These are phyloP conservation scores for Aspergillus cristatus DNA, from an alignment of 495 filamentous ascomycete species.

Conservation along the genomic window DNA sequence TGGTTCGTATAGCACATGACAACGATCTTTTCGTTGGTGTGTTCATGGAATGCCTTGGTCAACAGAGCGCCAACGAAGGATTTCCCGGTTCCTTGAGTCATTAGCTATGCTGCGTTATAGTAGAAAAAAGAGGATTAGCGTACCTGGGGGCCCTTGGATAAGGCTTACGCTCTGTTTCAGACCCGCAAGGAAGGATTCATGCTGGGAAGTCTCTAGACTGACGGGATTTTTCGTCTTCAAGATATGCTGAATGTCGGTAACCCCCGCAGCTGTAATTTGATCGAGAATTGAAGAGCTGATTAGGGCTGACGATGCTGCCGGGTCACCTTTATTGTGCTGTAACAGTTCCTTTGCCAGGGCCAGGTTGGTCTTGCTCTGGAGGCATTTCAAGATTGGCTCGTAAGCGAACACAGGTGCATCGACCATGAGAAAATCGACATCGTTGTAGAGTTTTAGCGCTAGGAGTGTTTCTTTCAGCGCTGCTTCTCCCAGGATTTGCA, in stretches of 20 bases:
- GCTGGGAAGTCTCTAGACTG: conserved; percentile 50
- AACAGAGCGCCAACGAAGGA: conserved; percentile 66
- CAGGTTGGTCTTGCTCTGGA: conserved; percentile 48
- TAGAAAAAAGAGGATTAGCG: background rate
- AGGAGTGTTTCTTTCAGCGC: conserved; percentile 33
- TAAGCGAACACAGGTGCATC: conserved; percentile 63
- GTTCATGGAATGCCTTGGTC: conserved; percentile 47
- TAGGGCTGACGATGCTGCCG: conserved; percentile 11
- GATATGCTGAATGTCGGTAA: conserved; percentile 16
- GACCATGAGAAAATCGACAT: conserved; percentile 44
- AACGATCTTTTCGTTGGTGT: conserved; percentile 45
- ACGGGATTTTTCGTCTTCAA: conserved; percentile 22
- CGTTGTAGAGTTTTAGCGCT: conserved; percentile 21
- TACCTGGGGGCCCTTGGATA: conserved; percentile 73
- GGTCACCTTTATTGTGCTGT: conserved; percentile 15
- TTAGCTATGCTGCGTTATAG: background rate
- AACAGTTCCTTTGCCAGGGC: conserved; percentile 45
- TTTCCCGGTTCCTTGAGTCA: conserved; percentile 60
- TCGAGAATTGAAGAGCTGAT: conserved; percentile 14
- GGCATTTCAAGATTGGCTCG: conserved; percentile 54
- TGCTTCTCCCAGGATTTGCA: conserved; percentile 41
- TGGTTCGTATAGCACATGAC: conserved; percentile 64
- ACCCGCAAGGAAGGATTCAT: conserved; percentile 44
- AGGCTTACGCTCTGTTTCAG: conserved; percentile 48
- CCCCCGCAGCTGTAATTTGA: conserved; percentile 7